A percentile compares a stretch with the other conserved stretches of the same genome.
phyloP scores from a whole-genome alignment of 1,139 yeast species.

The Lodderomyces parapsilosis region DNA sequence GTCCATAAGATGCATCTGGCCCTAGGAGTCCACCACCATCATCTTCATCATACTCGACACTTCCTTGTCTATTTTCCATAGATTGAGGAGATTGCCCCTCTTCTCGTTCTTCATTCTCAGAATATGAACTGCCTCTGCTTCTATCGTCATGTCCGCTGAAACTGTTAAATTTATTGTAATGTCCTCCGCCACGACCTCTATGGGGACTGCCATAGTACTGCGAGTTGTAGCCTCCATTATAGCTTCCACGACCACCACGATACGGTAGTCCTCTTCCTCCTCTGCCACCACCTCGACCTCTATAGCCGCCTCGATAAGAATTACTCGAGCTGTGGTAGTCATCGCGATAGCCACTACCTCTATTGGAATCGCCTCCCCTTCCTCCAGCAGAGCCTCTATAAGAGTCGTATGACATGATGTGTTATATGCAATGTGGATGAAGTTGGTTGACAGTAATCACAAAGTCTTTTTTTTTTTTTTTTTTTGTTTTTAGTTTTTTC shows the following conservation, averaged over 20 bases:
- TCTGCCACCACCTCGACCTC: conserved; percentile 6
- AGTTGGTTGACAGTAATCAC: too few relatives aligned
- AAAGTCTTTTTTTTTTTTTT: background rate
- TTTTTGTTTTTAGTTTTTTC: background rate
- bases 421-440: background rate
- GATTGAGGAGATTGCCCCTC: background rate
- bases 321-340: conserved; percentile 4
- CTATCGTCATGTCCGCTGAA: conserved; percentile 1
- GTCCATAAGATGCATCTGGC: background rate
- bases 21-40: background rate
- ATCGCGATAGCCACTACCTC: conserved; percentile 2
- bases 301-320: conserved; percentile 8
- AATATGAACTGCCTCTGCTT: conserved; percentile 7
- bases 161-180: conserved; percentile 2
- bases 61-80: background rate
- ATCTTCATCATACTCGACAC: background rate
- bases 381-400: conserved; percentile 3
- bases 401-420: conserved; percentile 7
- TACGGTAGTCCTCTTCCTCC: conserved; percentile 1
- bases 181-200: conserved; percentile 1
- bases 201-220: conserved; percentile 3
- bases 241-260: conserved; percentile 13
- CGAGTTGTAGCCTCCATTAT: conserved; percentile 25
- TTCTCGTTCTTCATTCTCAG: conserved; percentile 1
- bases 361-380: background rate